phyloP scores from a whole-genome alignment of 2,329 filamentous ascomycete species.

The Claviceps capensis region DNA sequence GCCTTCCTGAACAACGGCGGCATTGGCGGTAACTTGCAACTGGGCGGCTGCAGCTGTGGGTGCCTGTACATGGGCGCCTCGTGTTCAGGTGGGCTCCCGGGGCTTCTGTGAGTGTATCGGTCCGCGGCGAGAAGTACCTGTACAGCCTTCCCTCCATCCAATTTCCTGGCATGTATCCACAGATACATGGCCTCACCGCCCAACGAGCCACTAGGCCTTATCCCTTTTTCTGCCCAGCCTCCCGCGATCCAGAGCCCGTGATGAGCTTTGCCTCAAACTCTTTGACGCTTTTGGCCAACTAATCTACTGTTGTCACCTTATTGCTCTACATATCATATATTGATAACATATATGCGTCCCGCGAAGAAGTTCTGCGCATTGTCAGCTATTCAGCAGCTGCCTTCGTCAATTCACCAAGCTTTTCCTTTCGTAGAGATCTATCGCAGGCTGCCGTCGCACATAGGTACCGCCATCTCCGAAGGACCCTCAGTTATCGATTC shows the following conservation, averaged over 20 bases:
- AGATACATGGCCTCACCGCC: constrained; percentile 6
- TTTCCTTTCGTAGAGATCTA: not conserved
- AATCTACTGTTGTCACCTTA: not conserved
- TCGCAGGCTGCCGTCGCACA: not conserved
- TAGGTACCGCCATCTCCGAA: not conserved
- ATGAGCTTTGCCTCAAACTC: constrained; percentile 8
- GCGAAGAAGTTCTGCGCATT: constrained; percentile 1
- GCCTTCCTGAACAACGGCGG: not conserved
- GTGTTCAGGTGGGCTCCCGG: too few species aligned
- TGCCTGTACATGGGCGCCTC: not conserved
- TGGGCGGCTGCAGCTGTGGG: not conserved
- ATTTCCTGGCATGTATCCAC: not conserved
- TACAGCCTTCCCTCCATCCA: not conserved
- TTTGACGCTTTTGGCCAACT: constrained; percentile 1
- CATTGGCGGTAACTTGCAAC: not conserved
- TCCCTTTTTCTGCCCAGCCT: constrained; percentile 9
- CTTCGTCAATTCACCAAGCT: not conserved
- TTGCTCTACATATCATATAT: not conserved
- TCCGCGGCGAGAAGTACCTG: not conserved
- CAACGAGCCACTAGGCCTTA: constrained; percentile 2
- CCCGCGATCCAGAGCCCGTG: constrained; percentile 4
- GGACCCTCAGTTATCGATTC: not conserved
- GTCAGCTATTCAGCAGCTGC: not conserved
- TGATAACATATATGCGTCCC: not conserved
- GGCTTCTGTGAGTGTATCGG: too few species aligned